Evolutionary conservation across 139 green algal species (phyloP).

Genomic region (Trebouxia sp.): DNA sequence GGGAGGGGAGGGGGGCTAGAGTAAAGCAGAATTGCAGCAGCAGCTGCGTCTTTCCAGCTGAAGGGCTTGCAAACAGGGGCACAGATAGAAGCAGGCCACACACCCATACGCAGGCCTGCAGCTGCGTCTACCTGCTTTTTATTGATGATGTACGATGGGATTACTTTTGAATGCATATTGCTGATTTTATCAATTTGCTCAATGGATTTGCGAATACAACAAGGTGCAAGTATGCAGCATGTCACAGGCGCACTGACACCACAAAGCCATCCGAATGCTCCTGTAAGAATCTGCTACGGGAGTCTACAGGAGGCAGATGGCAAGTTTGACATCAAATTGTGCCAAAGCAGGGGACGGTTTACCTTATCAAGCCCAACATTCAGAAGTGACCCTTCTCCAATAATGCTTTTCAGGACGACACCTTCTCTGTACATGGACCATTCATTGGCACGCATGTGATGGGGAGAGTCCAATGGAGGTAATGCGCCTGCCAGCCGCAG

Average conservation of each 20-base stretch:
- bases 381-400: constrained; percentile 52
- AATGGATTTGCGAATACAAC: neutral
- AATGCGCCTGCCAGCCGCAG: constrained; percentile 66
- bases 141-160: no score
- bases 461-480: constrained; percentile 82
- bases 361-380: constrained; percentile 82
- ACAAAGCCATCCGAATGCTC: neutral
- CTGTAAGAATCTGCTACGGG: neutral
- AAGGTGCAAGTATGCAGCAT: neutral
- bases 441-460: constrained; percentile 81
- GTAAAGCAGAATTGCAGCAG: no score
- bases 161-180: neutral
- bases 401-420: constrained; percentile 54
- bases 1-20: no score
- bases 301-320: neutral
- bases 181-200: neutral
- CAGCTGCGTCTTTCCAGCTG: no score
- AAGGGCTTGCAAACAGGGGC: no score
- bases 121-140: no score
- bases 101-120: no score
- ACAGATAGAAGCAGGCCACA: no score
- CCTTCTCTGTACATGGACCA: constrained; percentile 88
- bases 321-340: neutral
- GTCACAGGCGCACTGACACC: neutral
- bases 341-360: neutral